Conservation (phyloP, 176 grass and related monocot species). For the Oryza glumipatula region DNA sequence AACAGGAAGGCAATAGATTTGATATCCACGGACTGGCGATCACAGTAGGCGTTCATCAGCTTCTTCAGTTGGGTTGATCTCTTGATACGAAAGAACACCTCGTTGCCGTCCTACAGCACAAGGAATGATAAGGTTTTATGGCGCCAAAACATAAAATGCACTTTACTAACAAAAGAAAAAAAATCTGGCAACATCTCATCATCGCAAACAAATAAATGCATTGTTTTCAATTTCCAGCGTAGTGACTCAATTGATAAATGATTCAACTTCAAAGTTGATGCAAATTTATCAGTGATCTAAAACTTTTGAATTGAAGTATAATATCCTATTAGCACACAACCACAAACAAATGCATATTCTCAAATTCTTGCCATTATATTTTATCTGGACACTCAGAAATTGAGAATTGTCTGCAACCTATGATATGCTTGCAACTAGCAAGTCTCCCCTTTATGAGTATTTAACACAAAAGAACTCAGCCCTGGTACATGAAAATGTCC, state of each 20-base stretch:
- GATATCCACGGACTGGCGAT: constrained; percentile 83
- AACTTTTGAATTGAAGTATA: neutral
- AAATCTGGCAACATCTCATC: neutral
- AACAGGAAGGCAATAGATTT: constrained; percentile 87
- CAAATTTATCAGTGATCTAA: too few species aligned
- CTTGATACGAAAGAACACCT: constrained; percentile 85
- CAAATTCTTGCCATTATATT: neutral
- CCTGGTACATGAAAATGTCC: neutral
- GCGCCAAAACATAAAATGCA: neutral
- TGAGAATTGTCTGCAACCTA: neutral
- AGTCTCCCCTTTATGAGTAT: neutral
- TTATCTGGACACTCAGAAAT: neutral
- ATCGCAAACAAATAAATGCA: neutral
- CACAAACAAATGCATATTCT: neutral
- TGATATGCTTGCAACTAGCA: neutral
- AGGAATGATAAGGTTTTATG: neutral
- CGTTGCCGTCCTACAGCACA: constrained; percentile 63
- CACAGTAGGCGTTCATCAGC: constrained; percentile 81
- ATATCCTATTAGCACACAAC: neutral
- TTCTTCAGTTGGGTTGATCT: constrained; percentile 79
- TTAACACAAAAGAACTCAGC: neutral
- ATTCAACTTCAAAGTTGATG: neutral
- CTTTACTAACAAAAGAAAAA: neutral
- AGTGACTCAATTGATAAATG: neutral
- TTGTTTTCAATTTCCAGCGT: neutral